phyloP scores from a whole-genome alignment of 2,329 filamentous ascomycete species.

The Botryotinia narcissicola region DNA sequence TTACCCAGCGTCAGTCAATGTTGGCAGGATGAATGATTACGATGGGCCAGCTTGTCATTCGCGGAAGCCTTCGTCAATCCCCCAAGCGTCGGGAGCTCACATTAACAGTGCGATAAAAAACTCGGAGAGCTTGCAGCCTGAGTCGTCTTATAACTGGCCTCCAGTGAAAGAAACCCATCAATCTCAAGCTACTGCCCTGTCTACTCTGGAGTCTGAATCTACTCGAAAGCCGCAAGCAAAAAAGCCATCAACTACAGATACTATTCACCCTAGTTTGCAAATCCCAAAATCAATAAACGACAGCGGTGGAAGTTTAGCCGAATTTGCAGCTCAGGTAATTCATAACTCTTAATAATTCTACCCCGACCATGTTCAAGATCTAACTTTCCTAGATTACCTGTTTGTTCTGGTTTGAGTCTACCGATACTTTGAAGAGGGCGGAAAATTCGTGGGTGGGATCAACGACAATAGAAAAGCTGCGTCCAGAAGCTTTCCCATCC shows the following conservation, averaged over 20 bases:
- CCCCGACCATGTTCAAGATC: constrained; percentile 1
- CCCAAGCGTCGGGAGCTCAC: constrained; percentile 23
- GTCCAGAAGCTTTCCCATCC: constrained; percentile 70
- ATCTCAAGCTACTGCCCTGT: not conserved
- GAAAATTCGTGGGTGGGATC: constrained; percentile 49
- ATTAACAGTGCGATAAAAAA: not conserved
- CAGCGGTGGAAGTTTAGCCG: constrained; percentile 71
- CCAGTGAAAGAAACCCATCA: not conserved
- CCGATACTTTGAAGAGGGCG: constrained; percentile 72
- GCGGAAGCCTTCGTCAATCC: constrained; percentile 27
- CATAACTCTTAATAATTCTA: not conserved
- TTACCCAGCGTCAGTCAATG: constrained; percentile 24
- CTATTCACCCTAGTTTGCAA: constrained; percentile 48
- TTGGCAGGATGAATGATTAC: not conserved
- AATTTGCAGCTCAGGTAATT: constrained; percentile 78
- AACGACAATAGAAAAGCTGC: constrained; percentile 52
- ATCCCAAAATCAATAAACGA: constrained; percentile 75
- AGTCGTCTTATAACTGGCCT: not conserved
- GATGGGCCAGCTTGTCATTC: constrained; percentile 12
- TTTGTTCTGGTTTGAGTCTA: constrained; percentile 95
- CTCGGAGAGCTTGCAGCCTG: not conserved
- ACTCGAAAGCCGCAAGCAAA: constrained; percentile 23
- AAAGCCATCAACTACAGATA: constrained; percentile 30
- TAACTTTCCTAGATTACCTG: constrained; percentile 72
- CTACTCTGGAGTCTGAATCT: constrained; percentile 7